Conservation (phyloP, 1,139 yeast species). For the Meyerozyma elateridarum region DNA sequence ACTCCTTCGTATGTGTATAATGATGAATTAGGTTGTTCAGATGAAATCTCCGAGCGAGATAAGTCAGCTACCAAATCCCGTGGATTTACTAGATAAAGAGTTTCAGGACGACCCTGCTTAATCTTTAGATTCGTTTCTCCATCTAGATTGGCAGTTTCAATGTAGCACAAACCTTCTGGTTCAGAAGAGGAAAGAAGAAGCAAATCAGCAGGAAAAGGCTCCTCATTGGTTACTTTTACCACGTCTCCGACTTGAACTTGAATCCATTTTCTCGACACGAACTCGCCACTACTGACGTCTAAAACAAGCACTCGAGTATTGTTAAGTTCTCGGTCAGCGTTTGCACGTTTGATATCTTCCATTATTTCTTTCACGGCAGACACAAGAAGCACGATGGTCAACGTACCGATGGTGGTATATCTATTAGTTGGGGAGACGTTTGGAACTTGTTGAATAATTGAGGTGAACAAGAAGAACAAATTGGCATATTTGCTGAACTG, state of each 20-base stretch:
- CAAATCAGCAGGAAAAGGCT: conserved; percentile 92
- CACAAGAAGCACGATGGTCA: conserved; percentile 75
- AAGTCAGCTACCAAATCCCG: conserved; percentile 45
- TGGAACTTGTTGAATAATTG: conserved; percentile 95
- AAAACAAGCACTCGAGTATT: conserved; percentile 71
- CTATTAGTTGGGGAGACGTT: conserved; percentile 94
- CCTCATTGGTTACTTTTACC: conserved; percentile 79
- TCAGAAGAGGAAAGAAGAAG: conserved; percentile 85
- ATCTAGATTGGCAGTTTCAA: conserved; percentile 95
- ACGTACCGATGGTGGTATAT: conserved; percentile 91
- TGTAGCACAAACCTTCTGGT: conserved; percentile 96
- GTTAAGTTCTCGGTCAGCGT: conserved; percentile 86
- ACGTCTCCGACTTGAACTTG: conserved; percentile 89
- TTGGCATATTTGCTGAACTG: conserved; percentile 98
- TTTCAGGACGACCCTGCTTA: conserved; percentile 80
- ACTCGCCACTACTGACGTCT: conserved; percentile 55
- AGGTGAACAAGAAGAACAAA: conserved; percentile 86
- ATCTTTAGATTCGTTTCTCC: conserved; percentile 97
- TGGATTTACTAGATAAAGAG: conserved; percentile 70
- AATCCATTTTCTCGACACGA: conserved; percentile 73
- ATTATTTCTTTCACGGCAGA: conserved; percentile 88
- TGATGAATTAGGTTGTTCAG: conserved; percentile 94
- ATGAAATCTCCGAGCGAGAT: conserved; percentile 42
- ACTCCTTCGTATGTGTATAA: conserved; percentile 93
- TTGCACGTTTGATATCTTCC: conserved; percentile 86